These are phyloP conservation scores for Stagonosporopsis tanaceti DNA, from an alignment of 2,329 filamentous ascomycete genomes.

Conservation along the genomic window DNA sequence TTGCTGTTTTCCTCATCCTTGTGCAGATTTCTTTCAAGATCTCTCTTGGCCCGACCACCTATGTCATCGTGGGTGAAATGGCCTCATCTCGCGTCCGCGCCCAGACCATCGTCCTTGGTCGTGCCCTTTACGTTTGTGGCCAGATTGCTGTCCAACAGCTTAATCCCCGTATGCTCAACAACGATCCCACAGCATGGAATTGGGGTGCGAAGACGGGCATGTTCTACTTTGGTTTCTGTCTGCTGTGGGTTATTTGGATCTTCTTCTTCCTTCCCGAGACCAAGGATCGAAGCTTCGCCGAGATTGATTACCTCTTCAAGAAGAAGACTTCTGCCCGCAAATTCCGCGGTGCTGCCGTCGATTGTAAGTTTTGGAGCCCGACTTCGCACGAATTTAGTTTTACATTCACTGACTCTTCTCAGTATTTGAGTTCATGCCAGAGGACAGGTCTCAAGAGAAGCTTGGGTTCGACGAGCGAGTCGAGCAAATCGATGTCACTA, in stretches of 20 bases:
- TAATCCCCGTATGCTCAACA: conserved; percentile 63
- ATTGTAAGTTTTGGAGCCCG: conserved; percentile 19
- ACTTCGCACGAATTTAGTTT: background rate
- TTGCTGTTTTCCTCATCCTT: conserved; percentile 49
- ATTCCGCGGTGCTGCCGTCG: conserved; percentile 23
- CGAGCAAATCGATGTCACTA: background rate
- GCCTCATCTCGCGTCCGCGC: conserved; percentile 82
- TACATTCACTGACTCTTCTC: conserved; percentile 8
- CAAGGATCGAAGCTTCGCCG: conserved; percentile 77
- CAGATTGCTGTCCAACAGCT: conserved; percentile 77
- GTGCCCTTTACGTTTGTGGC: conserved; percentile 67
- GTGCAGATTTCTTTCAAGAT: conserved; percentile 31
- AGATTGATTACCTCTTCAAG: conserved; percentile 83
- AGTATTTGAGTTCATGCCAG: conserved; percentile 26
- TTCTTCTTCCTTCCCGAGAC: conserved; percentile 83
- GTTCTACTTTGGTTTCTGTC: conserved; percentile 82
- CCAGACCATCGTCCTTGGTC: conserved; percentile 84
- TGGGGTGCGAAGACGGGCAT: conserved; percentile 79
- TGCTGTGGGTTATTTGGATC: conserved; percentile 77
- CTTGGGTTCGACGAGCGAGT: background rate
- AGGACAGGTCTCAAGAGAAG: conserved; percentile 17
- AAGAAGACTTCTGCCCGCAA: conserved; percentile 30
- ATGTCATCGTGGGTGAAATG: conserved; percentile 83
- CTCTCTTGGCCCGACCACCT: conserved; percentile 85
- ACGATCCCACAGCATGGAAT: conserved; percentile 68